Percentiles rank a stretch among this genome's conserved stretches.
phyloP scores from a whole-genome alignment of 345 rosid genomes.

The Brassica incana region DNA sequence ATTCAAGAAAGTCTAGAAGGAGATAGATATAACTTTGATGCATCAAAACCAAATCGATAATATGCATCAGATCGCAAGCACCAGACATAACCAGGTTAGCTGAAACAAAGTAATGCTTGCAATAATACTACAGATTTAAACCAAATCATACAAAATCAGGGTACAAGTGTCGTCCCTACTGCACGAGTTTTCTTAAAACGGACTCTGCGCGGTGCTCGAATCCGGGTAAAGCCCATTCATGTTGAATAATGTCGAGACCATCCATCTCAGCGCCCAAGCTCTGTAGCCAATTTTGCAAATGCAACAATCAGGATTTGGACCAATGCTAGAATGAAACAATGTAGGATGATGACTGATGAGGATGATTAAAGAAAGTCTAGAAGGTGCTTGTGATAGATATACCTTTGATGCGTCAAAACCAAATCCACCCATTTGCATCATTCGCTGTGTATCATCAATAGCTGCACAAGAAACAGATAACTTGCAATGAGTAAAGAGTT shows the following conservation, averaged over 20 bases:
- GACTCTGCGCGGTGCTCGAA: slow-evolving; percentile 89
- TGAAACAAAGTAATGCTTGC: not conserved
- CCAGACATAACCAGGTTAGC: not conserved
- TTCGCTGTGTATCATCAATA: slow-evolving; percentile 78
- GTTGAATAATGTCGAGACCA: slow-evolving; percentile 59
- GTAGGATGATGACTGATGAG: not conserved
- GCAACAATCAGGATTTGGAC: slow-evolving; percentile 7
- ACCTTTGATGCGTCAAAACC: slow-evolving; percentile 87
- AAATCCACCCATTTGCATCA: slow-evolving; percentile 99
- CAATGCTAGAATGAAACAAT: not conserved
- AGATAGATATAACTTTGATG: slow-evolving; percentile 58
- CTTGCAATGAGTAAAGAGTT: not conserved
- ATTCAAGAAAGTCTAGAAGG: not conserved
- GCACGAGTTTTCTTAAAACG: slow-evolving; percentile 62
- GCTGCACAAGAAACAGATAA: slow-evolving; percentile 52
- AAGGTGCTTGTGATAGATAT: slow-evolving; percentile 25
- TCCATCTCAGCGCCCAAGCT: slow-evolving; percentile 51
- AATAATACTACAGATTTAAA: not conserved
- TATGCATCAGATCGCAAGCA: not conserved
- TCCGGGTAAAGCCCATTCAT: slow-evolving; percentile 62
- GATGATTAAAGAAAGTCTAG: not conserved
- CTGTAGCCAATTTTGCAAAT: slow-evolving; percentile 41
- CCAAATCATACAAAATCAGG: not conserved
- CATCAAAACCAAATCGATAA: slow-evolving; percentile 44
- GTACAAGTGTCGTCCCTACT: slow-evolving; percentile 29